Base-by-base conservation (phyloP, 73 alveolate species). In the Paramecium primaurelia region DNA sequence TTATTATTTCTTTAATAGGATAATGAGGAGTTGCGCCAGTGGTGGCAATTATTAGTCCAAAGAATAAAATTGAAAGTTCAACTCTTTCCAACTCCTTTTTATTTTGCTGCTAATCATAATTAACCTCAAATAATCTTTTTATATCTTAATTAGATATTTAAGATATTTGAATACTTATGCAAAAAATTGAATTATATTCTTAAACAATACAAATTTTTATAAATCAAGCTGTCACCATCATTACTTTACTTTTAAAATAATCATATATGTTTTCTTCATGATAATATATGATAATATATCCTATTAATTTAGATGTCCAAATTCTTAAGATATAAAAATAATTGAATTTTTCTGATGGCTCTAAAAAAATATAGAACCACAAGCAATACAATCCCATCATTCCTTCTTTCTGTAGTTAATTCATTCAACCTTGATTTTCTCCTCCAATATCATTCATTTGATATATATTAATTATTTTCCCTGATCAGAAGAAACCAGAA, bases 11-110 rank as follows among this genome's bases (percentile, higher is more conserved):
- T 54, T 54, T 54, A n/a, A n/a, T 22, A 54, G 32, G 69, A 54
- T 49, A 37, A 37, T 54, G 20, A n/a, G 87, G 87, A 68, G 59
- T 73, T 73, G 87, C 18, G 87, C 87, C 87, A 73, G 87, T 40
- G 87, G 87, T 73, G 87, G 87, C 87, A 73, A 16, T 71, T 73
- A 36, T 36, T 73, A 73, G 87, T 73, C 87, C 87, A 37, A 73
- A 40, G 59, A 73, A 54, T 73, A 73, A 73, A 32, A 73, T 4
- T 3, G 87, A 73, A 73, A 73, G 87, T 73, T 73, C 87, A 40
- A 73, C 87, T 73, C 87, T 73, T 73, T 73, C 87, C 87, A 38
- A 73, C 47, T 68, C 87, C 87, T 40, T 73, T 73, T 73, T 73
- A 37, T 73, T 73, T 16, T 18, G 3, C 16, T 18, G 6, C 11